phyloP scores from a whole-genome alignment of 2,329 filamentous ascomycete genomes.

The Akanthomyces uredinophilus region DNA sequence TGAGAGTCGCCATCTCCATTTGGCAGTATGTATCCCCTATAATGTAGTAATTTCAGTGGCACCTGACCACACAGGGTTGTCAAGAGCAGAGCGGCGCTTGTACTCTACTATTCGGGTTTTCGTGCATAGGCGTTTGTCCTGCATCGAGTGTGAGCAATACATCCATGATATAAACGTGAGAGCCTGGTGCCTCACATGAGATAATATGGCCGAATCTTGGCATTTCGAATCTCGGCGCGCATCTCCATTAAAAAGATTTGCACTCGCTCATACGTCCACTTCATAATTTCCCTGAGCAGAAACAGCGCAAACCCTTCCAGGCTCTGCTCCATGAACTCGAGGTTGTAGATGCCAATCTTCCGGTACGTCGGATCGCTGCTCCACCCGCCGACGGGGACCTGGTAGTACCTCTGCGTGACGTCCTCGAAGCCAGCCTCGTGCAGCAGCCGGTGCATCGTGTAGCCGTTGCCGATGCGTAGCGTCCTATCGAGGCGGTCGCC shows the following conservation, averaged over 20 bases:
- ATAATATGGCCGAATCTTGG: conserved; percentile 21
- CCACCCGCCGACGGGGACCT: conserved; percentile 19
- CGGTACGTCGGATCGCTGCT: conserved; percentile 16
- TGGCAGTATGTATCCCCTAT: too few relatives aligned
- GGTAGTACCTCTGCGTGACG: conserved; percentile 17
- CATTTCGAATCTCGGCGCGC: conserved; percentile 21
- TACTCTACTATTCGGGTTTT: conserved; percentile 13
- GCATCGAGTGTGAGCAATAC: neutral
- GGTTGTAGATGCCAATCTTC: conserved; percentile 19
- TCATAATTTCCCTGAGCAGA: conserved; percentile 25
- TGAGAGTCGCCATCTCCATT: too few relatives aligned
- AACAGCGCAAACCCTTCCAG: conserved; percentile 26
- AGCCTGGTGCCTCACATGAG: conserved; percentile 20
- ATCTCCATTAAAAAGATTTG: conserved; percentile 23
- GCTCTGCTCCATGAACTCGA: conserved; percentile 23
- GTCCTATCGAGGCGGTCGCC: conserved; percentile 22
- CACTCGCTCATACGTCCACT: conserved; percentile 22
- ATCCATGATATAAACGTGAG: neutral
- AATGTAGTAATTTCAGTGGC: too few relatives aligned
- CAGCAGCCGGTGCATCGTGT: conserved; percentile 21
- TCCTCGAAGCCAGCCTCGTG: conserved; percentile 23
- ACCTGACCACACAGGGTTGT: neutral
- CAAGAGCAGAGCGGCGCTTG: neutral
- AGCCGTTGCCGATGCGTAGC: conserved; percentile 19
- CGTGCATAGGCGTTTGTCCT: conserved; percentile 18